These are phyloP conservation scores for Leccinum incarnatum DNA, from an alignment of 768 basidiomycete genomes.

Conservation along the genomic window DNA sequence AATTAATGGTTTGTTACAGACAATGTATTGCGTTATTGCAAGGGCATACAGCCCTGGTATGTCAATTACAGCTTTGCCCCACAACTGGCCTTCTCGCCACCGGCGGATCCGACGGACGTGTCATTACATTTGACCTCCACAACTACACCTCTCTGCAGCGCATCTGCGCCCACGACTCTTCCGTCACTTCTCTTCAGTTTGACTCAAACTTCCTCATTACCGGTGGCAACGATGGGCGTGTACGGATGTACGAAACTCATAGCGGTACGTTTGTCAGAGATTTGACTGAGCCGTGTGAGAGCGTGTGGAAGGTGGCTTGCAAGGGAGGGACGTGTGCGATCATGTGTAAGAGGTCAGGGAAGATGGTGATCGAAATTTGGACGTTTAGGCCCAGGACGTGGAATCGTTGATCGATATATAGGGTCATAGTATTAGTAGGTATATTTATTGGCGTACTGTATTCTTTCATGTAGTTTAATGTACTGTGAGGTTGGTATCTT, in stretches of 20 bases:
- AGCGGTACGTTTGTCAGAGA: constrained; percentile 73
- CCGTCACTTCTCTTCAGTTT: constrained; percentile 85
- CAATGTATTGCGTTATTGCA: constrained; percentile 81
- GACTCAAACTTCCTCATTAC: constrained; percentile 80
- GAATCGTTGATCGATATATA: constrained; percentile 13
- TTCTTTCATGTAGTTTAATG: constrained; percentile 6
- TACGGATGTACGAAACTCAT: constrained; percentile 64
- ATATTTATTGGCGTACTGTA: constrained; percentile 11
- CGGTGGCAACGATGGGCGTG: constrained; percentile 83
- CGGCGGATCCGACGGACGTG: constrained; percentile 86
- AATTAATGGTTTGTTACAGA: constrained; percentile 36
- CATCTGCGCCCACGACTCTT: constrained; percentile 86
- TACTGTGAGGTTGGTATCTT: background rate
- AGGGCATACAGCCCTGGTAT: constrained; percentile 91
- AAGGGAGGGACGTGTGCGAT: constrained; percentile 71
- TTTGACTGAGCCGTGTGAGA: constrained; percentile 72
- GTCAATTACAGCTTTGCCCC: constrained; percentile 79
- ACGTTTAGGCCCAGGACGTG: constrained; percentile 51
- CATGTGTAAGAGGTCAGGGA: constrained; percentile 75
- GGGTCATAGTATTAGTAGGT: background rate
- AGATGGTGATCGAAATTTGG: constrained; percentile 89
- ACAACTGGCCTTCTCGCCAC: constrained; percentile 60
- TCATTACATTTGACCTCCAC: constrained; percentile 64
- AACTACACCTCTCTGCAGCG: constrained; percentile 51
- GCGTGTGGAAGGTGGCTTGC: constrained; percentile 85